Evolutionary conservation across 225 moss, liverwort and hornwort species (phyloP), one percentile per base, ranked within the genome.

Genomic region (Polytrichum formosum): DNA sequence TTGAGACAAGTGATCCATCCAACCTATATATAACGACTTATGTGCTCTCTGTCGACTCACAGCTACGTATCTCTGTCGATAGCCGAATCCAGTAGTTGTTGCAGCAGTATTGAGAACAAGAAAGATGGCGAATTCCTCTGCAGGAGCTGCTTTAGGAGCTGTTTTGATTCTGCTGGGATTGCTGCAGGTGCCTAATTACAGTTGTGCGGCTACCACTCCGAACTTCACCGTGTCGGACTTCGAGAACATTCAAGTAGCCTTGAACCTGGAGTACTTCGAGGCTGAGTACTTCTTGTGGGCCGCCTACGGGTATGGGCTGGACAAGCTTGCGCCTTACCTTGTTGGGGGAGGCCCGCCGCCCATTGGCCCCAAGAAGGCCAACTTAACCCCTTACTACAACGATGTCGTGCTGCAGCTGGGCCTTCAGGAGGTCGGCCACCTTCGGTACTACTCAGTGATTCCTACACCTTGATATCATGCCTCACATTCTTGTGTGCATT

Each of bases 241-340:
- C 55, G 73, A 77, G 0, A 20, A 6, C 1, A 23, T 72, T 6
- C 77, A 77, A 5, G 74, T 92, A 13, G 94, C 94, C 0, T 26
- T 94, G 69, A 94, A 94, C 54, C 69, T 94, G 55, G 94, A 94
- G 82, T 94, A 87, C 46, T 78, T 92, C 0, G 94, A 94, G 67
- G 85, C 87, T 0, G 90, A 94, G 76, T 94, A 88, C 26, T 94
- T 92, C 71, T 54, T 80, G 28, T 74, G 71, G 77, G 86, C 81
- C 5, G 25, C 88, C 0, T 80, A 25, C 1, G 94, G 94, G 29
- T 71, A 78, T 64, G 94, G 94, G 20, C 64, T 94, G 80, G 92
- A 92, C 26, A 75, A 64, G 7, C 0, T 77, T 0, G 88, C 86
- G 0, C 46, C 83, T 0, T 70, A 83, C 22, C 67, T 94, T 54